Conservation (phyloP, 2,329 filamentous ascomycete genomes). For the Ophiocordyceps polyrhachis-furcata region DNA sequence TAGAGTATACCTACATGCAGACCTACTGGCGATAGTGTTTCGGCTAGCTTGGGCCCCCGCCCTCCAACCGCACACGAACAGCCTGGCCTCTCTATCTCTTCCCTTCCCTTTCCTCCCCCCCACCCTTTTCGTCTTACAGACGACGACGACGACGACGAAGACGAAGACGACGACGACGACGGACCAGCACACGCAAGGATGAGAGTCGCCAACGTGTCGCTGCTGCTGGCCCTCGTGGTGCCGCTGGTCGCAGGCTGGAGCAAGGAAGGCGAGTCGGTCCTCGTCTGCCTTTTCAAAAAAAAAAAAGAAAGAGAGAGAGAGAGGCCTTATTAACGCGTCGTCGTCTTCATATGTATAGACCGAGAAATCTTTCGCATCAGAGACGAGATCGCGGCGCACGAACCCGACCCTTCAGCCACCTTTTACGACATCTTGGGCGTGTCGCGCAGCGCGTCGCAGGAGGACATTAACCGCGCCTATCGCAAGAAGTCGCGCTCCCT, state of each 20-base stretch:
- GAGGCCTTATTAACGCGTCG: background rate
- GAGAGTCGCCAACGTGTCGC: constrained; percentile 49
- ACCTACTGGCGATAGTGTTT: background rate
- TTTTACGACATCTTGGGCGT: constrained; percentile 93
- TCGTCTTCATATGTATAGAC: constrained; percentile 31
- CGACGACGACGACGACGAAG: too few species aligned
- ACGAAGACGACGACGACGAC: too few species aligned
- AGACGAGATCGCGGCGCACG: constrained; percentile 70
- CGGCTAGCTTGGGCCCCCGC: background rate
- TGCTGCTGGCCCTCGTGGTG: constrained; percentile 44
- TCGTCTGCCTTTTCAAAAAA: background rate
- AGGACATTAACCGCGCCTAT: constrained; percentile 88
- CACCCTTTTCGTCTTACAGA: too few species aligned
- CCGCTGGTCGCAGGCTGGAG: constrained; percentile 59
- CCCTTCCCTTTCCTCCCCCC: too few species aligned
- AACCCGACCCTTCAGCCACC: constrained; percentile 54
- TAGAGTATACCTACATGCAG: background rate
- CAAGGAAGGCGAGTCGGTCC: constrained; percentile 50
- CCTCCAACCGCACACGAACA: background rate
- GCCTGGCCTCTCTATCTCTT: background rate
- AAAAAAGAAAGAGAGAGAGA: too few species aligned
- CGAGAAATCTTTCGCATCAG: constrained; percentile 94
- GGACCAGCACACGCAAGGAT: constrained; percentile 32
- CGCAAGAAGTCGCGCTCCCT: constrained; percentile 67
- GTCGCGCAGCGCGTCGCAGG: constrained; percentile 50